Evolutionary conservation across 352 stramenopile species (phyloP).

Genomic region (Globisporangium emineosum): DNA sequence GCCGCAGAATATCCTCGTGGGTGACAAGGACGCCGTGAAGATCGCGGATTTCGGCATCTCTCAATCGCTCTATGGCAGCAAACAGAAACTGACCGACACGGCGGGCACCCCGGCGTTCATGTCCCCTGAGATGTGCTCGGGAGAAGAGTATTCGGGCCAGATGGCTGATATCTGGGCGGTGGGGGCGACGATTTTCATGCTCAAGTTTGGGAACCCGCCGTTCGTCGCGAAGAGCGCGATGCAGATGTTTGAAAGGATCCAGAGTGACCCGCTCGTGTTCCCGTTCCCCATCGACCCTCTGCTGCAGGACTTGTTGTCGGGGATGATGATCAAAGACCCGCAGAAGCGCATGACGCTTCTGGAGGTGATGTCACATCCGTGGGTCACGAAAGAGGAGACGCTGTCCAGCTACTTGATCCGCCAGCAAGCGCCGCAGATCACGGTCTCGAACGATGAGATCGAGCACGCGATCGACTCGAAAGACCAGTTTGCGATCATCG

Average conservation of each 20-base stretch:
- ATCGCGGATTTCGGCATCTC: constrained; percentile 92
- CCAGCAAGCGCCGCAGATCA: constrained; percentile 38
- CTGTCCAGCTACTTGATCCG: constrained; percentile 21
- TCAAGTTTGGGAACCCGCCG: constrained; percentile 84
- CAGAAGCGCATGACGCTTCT: constrained; percentile 53
- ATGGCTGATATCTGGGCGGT: constrained; percentile 91
- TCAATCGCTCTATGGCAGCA: constrained; percentile 77
- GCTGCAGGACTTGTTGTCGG: constrained; percentile 50
- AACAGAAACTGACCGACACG: constrained; percentile 75
- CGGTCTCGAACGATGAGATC: constrained; percentile 76
- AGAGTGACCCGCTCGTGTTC: constrained; percentile 71
- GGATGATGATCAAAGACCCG: constrained; percentile 68
- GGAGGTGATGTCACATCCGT: constrained; percentile 74
- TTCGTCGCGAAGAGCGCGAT: constrained; percentile 89
- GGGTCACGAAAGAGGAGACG: constrained; percentile 70
- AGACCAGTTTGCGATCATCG: constrained; percentile 57
- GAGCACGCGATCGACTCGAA: constrained; percentile 54
- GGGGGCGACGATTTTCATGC: constrained; percentile 87
- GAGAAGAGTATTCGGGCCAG: constrained; percentile 79
- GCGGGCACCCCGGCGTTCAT: constrained; percentile 91
- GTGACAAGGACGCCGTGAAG: constrained; percentile 87
- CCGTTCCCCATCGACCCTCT: constrained; percentile 46
- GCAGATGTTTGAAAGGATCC: constrained; percentile 88
- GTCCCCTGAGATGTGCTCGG: constrained; percentile 90
- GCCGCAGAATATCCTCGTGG: constrained; percentile 85